Conservation (phyloP, 495 filamentous ascomycete genomes). For the Rhizodiscina lignyota region DNA sequence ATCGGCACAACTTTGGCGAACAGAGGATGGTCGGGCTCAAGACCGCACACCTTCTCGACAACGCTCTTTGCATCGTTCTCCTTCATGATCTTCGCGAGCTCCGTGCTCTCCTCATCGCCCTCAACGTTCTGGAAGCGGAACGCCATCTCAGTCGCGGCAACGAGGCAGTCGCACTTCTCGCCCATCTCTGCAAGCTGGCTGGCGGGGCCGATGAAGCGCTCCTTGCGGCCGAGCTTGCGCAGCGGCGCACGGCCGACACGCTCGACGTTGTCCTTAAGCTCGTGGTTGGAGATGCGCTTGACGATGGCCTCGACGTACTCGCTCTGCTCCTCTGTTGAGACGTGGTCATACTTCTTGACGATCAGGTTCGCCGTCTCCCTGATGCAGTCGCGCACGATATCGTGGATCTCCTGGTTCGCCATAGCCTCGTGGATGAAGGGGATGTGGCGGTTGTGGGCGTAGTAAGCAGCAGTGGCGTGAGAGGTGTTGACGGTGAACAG, state of each 20-base stretch:
- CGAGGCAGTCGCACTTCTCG: conserved; percentile 46
- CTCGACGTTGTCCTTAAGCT: conserved; percentile 81
- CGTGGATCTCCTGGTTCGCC: conserved; percentile 47
- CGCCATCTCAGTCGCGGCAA: conserved; percentile 69
- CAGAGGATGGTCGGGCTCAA: conserved; percentile 54
- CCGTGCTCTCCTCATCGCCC: conserved; percentile 69
- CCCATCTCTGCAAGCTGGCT: conserved; percentile 66
- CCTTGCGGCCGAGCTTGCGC: conserved; percentile 79
- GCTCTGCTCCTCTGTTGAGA: conserved; percentile 59
- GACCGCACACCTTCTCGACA: conserved; percentile 53
- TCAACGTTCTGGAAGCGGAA: conserved; percentile 85
- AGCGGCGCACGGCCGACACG: conserved; percentile 91
- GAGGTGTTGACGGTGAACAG: conserved; percentile 98
- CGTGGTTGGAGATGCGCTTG: conserved; percentile 82
- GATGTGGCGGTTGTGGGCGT: conserved; percentile 70
- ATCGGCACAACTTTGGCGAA: conserved; percentile 53
- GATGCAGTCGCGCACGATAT: conserved; percentile 57
- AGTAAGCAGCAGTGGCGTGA: conserved; percentile 94
- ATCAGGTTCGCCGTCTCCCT: conserved; percentile 74
- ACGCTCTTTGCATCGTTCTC: conserved; percentile 49
- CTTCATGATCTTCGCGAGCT: conserved; percentile 71
- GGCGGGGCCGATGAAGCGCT: conserved; percentile 89
- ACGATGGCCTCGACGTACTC: conserved; percentile 88
- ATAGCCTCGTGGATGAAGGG: conserved; percentile 75
- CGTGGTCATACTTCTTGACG: conserved; percentile 69